These are phyloP conservation scores for Magnaporthiopsis rhizophila DNA, from an alignment of 2,329 filamentous ascomycete genomes.

Conservation along the genomic window DNA sequence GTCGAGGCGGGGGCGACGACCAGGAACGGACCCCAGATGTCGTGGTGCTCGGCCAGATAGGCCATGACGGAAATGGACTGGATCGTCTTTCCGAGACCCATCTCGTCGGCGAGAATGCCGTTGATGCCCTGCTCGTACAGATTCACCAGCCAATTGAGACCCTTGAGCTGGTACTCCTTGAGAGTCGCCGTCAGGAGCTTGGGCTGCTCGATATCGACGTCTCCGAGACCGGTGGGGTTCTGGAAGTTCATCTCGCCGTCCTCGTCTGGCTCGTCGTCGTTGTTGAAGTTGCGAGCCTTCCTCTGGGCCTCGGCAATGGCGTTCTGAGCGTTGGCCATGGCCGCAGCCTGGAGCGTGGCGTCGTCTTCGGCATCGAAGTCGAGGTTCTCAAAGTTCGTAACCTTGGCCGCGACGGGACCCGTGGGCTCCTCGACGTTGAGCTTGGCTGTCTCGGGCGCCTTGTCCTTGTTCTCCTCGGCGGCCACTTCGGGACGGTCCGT, in stretches of 20 bases:
- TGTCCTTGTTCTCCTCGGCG: constrained; percentile 37
- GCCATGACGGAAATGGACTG: constrained; percentile 99
- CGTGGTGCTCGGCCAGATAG: constrained; percentile 92
- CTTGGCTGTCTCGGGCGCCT: constrained; percentile 28
- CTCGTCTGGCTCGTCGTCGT: constrained; percentile 60
- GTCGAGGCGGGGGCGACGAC: constrained; percentile 96
- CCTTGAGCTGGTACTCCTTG: constrained; percentile 98
- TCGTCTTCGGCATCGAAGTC: constrained; percentile 97
- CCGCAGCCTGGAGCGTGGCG: constrained; percentile 67
- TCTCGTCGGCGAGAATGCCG: constrained; percentile 95
- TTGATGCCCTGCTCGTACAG: constrained; percentile 99
- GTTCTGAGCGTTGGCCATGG: constrained; percentile 91
- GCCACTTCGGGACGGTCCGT: constrained; percentile 73
- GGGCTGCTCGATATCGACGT: constrained; percentile 89
- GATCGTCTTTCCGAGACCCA: constrained; percentile 98
- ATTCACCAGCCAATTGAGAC: constrained; percentile 98
- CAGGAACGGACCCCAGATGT: constrained; percentile 96
- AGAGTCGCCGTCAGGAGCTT: constrained; percentile 88
- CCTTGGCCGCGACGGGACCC: constrained; percentile 54
- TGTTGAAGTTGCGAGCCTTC: constrained; percentile 89
- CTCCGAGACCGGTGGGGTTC: constrained; percentile 90
- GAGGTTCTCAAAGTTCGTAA: constrained; percentile 89
- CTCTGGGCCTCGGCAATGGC: constrained; percentile 91
- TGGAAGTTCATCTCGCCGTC: constrained; percentile 99
- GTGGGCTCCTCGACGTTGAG: constrained; percentile 44